Evolutionary conservation across 805 yeast species (phyloP).

Genomic region (Yamadazyma takamatsuzukensis): DNA sequence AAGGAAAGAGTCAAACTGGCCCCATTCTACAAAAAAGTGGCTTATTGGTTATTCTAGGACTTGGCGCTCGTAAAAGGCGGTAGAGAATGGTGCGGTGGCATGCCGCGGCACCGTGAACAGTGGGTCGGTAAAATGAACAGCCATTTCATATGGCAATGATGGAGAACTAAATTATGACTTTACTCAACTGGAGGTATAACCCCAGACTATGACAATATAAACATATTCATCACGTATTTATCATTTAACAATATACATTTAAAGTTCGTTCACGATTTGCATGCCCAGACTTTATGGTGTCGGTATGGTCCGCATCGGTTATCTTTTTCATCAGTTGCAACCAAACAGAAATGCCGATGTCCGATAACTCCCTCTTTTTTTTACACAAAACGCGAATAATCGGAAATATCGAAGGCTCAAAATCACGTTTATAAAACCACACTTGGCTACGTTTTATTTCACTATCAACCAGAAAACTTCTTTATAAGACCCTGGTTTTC

Average conservation of each 20-base stretch:
- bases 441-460: not conserved
- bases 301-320: not conserved
- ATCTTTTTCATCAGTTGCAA: not conserved
- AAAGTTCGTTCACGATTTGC: too few species aligned
- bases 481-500: not conserved
- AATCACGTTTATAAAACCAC: not conserved
- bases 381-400: slow-evolving; percentile 5
- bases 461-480: not conserved
- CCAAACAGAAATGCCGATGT: not conserved
- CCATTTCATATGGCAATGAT: too few species aligned
- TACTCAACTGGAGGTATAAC: too few species aligned
- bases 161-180: too few species aligned
- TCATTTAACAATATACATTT: too few species aligned
- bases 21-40: slow-evolving; percentile 16
- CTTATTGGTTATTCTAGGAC: too few species aligned
- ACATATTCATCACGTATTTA: too few species aligned
- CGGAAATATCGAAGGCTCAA: slow-evolving; percentile 7
- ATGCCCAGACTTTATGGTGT: not conserved
- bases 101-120: too few species aligned
- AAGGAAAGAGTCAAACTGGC: slow-evolving; percentile 14
- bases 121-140: too few species aligned
- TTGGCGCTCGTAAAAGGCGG: too few species aligned
- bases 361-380: slow-evolving; percentile 6
- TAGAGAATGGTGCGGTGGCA: too few species aligned
- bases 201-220: too few species aligned